Evolutionary conservation across 2,329 filamentous ascomycete genomes (phyloP).

Genomic region (Penicillium capsulatum): DNA sequence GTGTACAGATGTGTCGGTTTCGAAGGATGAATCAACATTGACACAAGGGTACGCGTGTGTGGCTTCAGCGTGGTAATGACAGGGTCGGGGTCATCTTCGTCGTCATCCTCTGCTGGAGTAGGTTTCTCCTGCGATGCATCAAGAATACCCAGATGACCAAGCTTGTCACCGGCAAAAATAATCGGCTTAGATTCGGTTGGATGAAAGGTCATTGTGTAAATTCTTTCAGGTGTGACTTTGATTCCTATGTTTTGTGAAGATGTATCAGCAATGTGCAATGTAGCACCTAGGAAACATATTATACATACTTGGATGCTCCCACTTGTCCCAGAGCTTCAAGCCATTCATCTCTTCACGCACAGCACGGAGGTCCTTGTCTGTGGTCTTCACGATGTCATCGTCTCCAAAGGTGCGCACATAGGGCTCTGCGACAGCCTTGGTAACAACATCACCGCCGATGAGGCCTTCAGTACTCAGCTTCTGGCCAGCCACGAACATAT

Average conservation of each 20-base stretch:
- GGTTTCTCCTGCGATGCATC: slow-evolving; percentile 60
- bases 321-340: slow-evolving; percentile 76
- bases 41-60: slow-evolving; percentile 81
- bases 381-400: slow-evolving; percentile 76
- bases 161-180: slow-evolving; percentile 90
- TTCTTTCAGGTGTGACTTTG: slow-evolving; percentile 81
- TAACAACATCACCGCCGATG: slow-evolving; percentile 56
- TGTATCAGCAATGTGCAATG: too few species aligned
- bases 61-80: slow-evolving; percentile 86
- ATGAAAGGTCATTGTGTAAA: slow-evolving; percentile 86
- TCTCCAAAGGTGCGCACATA: slow-evolving; percentile 80
- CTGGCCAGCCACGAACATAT: slow-evolving; percentile 75
- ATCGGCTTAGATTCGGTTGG: slow-evolving; percentile 80
- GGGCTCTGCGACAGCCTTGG: slow-evolving; percentile 66
- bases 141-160: slow-evolving; percentile 84
- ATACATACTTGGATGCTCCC: slow-evolving; percentile 67
- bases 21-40: slow-evolving; percentile 70
- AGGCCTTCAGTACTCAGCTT: slow-evolving; percentile 66
- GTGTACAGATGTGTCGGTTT: slow-evolving; percentile 75
- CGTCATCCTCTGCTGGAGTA: slow-evolving; percentile 56
- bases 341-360: slow-evolving; percentile 72
- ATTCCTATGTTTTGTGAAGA: slow-evolving; percentile 57
- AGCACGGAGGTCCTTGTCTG: slow-evolving; percentile 68
- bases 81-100: slow-evolving; percentile 63
- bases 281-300: not conserved